phyloP scores from a whole-genome alignment of 805 yeast genomes.

The Wickerhamiella slavikovae region DNA sequence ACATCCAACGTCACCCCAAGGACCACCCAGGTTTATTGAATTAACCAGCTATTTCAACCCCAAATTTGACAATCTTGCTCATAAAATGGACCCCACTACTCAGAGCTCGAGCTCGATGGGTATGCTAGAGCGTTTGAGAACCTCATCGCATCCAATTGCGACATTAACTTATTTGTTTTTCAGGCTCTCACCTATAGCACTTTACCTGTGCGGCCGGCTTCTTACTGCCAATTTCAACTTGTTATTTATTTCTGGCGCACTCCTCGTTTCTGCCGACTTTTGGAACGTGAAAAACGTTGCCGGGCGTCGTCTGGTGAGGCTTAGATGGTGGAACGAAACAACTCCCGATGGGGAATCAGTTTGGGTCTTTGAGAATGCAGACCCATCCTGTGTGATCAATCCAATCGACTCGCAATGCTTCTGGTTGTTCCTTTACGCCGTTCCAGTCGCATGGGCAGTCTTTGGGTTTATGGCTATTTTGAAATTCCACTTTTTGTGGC shows the following conservation, averaged over 20 bases:
- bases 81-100: too few relatives aligned
- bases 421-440: constrained; percentile 58
- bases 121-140: constrained; percentile 28
- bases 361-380: constrained; percentile 82
- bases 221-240: constrained; percentile 36
- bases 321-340: constrained; percentile 91
- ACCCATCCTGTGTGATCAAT: constrained; percentile 42
- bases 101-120: too few relatives aligned
- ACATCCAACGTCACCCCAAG: too few relatives aligned
- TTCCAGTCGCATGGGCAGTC: constrained; percentile 58
- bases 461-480: constrained; percentile 61
- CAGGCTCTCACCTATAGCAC: constrained; percentile 38
- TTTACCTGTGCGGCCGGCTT: constrained; percentile 51
- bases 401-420: constrained; percentile 83
- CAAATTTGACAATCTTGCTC: too few relatives aligned
- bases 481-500: constrained; percentile 49
- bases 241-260: constrained; percentile 57
- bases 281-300: constrained; percentile 86
- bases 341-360: constrained; percentile 39
- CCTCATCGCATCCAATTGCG: constrained; percentile 75
- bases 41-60: too few relatives aligned
- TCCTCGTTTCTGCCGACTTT: constrained; percentile 71
- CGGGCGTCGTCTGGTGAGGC: constrained; percentile 76
- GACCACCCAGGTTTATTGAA: too few relatives aligned
- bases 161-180: constrained; percentile 40